Evolutionary conservation across 2,329 filamentous ascomycete species (phyloP), one percentile per base, ranked within the genome.

Genomic region (Cadophora luteo-olivacea): DNA sequence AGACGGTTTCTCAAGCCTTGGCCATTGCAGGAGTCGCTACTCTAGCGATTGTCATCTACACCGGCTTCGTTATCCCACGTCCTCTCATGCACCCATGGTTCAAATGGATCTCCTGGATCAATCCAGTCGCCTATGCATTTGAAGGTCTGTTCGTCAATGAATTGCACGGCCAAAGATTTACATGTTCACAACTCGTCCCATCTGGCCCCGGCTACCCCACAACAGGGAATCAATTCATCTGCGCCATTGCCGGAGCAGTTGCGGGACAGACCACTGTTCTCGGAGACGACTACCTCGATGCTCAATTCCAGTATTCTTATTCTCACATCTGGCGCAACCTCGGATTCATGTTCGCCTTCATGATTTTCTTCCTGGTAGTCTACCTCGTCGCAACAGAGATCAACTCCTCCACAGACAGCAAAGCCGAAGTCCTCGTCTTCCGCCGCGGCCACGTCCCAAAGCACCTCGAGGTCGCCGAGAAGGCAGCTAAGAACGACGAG

Each of bases 121-220:
- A 78, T 65, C 75, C 75, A 1, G 85, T 97, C 9, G 88, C 88
- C 0, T 97, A 97, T 72, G 88, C 89, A 0, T 97, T 97, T 75
- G 93, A 97, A 78, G 83, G 89, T 0, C 84, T 97, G 25, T 90
- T 95, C 84, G 86, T 92, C 72, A 97, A 97, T 79, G 94, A 97
- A 79, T 96, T 97, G n/a, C 73, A 88, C 87, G 0, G 97, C 94
- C 76, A 92, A 95, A 78, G 83, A 88, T 0, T 84, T 94, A 32
- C 89, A 92, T 85, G 86, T 49, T 75, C 75, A 2, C 64, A 66
- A 14, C 48, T 78, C 1, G 76, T 77, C 4, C 76, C 76, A 3
- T 70, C 73, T 8, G 74, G 73, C 19, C 38, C 64, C 5, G 64
- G 66, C 0, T 85, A 91, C 72, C 79, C 79, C 33, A 80, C 90